Evolutionary conservation across 805 yeast genomes (phyloP).

Genomic region (Candida palmyrensis): DNA sequence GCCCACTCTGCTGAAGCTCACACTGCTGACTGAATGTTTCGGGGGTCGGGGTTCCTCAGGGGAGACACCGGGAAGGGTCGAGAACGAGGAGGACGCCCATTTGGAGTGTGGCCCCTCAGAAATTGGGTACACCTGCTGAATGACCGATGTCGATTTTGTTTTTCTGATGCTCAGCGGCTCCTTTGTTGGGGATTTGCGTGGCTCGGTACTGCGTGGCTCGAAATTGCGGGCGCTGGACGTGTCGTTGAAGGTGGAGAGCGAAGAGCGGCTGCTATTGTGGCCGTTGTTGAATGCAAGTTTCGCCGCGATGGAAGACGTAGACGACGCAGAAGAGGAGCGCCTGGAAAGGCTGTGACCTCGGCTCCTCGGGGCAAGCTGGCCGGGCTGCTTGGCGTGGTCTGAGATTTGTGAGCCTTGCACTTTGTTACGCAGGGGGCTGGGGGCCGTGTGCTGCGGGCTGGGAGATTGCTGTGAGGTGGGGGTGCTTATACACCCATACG

Average conservation of each 20-base stretch:
- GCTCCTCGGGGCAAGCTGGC: too few relatives aligned
- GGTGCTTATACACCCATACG: too few relatives aligned
- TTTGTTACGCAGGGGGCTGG: too few relatives aligned
- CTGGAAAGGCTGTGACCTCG: slow-evolving; percentile 3
- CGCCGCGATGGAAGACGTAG: slow-evolving; percentile 23
- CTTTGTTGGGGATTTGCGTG: slow-evolving; percentile 5
- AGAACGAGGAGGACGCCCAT: slow-evolving; percentile 6
- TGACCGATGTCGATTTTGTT: slow-evolving; percentile 14
- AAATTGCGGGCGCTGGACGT: too few relatives aligned
- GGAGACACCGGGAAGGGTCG: not conserved
- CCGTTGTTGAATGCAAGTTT: slow-evolving; percentile 18
- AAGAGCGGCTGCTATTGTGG: slow-evolving; percentile 13
- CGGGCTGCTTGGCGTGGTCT: too few relatives aligned
- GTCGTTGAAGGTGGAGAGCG: slow-evolving; percentile 9
- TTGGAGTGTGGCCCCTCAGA: too few relatives aligned
- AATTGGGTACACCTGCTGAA: slow-evolving; percentile 2
- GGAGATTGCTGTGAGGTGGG: too few relatives aligned
- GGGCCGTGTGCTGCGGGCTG: too few relatives aligned
- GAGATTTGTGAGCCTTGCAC: too few relatives aligned
- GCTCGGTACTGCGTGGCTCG: slow-evolving; percentile 6
- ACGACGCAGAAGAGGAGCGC: slow-evolving; percentile 12
- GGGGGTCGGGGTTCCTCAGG: not conserved
- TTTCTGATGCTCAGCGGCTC: slow-evolving; percentile 9
- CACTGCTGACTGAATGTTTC: slow-evolving; percentile 1
- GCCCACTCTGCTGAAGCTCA: slow-evolving; percentile 1